A percentile compares a stretch with the other conserved stretches of the same genome.
Evolutionary conservation across 106 monocot species (phyloP).

Genomic region (Vanilla planifolia): DNA sequence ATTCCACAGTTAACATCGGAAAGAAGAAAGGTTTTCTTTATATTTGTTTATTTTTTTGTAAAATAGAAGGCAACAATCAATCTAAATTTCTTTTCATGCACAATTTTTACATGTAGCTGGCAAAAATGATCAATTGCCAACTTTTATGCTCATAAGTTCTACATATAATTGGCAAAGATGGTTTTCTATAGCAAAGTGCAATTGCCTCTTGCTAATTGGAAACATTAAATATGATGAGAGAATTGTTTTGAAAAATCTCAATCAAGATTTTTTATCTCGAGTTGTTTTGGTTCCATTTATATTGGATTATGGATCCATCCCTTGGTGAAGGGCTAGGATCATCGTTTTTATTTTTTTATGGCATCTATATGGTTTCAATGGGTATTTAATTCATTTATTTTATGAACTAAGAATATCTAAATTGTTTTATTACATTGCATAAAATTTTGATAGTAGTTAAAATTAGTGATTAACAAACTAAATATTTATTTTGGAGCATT

Average conservation of each 20-base stretch:
- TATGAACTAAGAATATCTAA: too few species aligned
- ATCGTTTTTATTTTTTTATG: too few species aligned
- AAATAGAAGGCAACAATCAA: background rate
- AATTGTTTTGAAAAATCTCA: background rate
- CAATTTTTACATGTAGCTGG: background rate
- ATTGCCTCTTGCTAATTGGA: background rate
- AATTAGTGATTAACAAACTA: too few species aligned
- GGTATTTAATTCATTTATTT: too few species aligned
- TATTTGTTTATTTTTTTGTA: background rate
- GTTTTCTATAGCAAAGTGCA: background rate
- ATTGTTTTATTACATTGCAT: too few species aligned
- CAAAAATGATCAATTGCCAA: background rate
- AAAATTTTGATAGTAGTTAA: too few species aligned
- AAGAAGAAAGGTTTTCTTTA: slow-evolving; percentile 74
- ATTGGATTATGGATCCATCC: background rate
- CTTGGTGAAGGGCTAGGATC: background rate
- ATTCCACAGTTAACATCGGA: slow-evolving; percentile 91
- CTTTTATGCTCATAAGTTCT: background rate
- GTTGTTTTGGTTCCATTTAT: background rate
- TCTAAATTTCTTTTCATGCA: background rate
- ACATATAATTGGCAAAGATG: background rate
- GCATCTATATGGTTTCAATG: too few species aligned
- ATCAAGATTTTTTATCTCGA: background rate
- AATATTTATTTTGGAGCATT: too few species aligned
- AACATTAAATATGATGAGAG: background rate